Base-by-base conservation (phyloP, 139 green algal species). In the Coelastrella sp. region DNA sequence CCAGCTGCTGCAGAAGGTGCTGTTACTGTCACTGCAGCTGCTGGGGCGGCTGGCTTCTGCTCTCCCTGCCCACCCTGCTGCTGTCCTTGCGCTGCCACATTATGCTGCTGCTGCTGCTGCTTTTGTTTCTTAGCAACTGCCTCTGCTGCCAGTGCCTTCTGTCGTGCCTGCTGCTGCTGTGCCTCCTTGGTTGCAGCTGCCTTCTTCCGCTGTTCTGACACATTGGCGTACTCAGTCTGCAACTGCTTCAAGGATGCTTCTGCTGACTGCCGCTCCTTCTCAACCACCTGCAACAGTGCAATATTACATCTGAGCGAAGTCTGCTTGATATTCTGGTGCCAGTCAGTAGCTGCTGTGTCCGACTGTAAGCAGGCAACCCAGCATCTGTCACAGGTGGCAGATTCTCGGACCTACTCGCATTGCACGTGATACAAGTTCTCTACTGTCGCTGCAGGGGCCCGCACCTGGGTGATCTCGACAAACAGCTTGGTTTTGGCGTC, bases 401-500 rank as follows among this genome's bases (percentile, higher is more conserved):
- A 49, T 49, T 49, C 3, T 49, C 35, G 3, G 35, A 49, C 35
- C 35, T 49, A 49, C 35, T 49, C 3, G 35, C 35, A 49, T 49
- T 49, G 3, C 35, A 49, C 35, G 3, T 49, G 35, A 49, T 49
- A 49, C 35, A 49, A 5, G 35, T 49, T 5, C 35, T 49, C 35
- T 49, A 3, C 35, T 49, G 3, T 4, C 4, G 11, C 70, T 35
- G 70, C 70, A n/a, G 70, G 19, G 57, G 25, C n/a, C 35, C 83
- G 66, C 83, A 90, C 85, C 72, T 84, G 73, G 3, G 20, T 82
- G 20, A 90, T 17, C 58, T 90, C 87, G 25, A 89, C 79, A 58
- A 94, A 87, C 58, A 92, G 91, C 65, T 94, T 93, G 59, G 93
- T 70, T 90, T 96, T 96, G 49, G 90, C 86, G 22, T 94, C 92